Evolutionary conservation across 345 rosid species (phyloP), one percentile per base, ranked within the genome.

Genomic region (Brassica rapa): DNA sequence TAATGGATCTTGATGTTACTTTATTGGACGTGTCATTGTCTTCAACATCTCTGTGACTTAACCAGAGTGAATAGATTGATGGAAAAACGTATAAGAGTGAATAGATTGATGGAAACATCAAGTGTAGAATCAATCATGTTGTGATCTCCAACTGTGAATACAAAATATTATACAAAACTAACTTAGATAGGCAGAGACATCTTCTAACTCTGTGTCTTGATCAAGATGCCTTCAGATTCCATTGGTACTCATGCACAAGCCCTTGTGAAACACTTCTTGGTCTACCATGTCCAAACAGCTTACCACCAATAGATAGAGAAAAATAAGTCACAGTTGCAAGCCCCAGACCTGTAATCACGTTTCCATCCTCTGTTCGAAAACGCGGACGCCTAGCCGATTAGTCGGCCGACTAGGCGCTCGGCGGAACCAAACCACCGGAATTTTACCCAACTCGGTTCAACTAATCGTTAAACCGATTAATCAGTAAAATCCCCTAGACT

Each of bases 261-360:
- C 97, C 97, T 82, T 90, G 90, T 4, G 97, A 95, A 39, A 94
- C 92, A 53, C 95, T 84, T 73, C 90, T 88, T 25, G 97, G 91
- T 83, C 98, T 92, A 27, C 82, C 85, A 5, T 92, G 85, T 51
- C 97, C 97, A 39, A 94, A 94, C 71, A 94, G 80, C 82, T 92
- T 94, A 83, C 87, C 84, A 24, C 89, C 85, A n/a, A 94, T 87
- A 70, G 90, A 86, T 68, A 94, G 41, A 24, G 93, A 89, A 68
- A 92, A 90, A 83, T 88, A 92, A 12, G 83, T 77, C 19, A 83
- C 86, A 8, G 89, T 85, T 25, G 89, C 85, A 5, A 87, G 90
- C 27, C 97, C 98, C 82, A 77, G 76, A 85, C 93, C 76, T 21
- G 97, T 94, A 69, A 94, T 94, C 79, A 94, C 79, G 71, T 86